Conservation (phyloP, 2,329 filamentous ascomycete genomes). For the Lachnellula subtilissima region DNA sequence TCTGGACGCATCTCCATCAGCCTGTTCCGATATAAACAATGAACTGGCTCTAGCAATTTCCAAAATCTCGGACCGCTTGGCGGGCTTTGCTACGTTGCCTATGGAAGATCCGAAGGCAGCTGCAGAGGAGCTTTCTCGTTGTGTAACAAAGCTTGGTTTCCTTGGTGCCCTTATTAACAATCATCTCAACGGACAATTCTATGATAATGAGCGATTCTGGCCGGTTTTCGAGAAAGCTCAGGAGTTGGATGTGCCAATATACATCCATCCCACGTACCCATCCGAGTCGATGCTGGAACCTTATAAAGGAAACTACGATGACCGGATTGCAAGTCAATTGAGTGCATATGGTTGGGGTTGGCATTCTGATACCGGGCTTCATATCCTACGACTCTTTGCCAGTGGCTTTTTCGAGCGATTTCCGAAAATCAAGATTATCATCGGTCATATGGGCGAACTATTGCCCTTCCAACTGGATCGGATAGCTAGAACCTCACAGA, state of each 20-base stretch:
- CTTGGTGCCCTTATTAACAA: slow-evolving; percentile 45
- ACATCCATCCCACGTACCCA: slow-evolving; percentile 38
- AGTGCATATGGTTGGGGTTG: slow-evolving; percentile 44
- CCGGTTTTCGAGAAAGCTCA: slow-evolving; percentile 31
- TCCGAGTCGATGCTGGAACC: slow-evolving; percentile 25
- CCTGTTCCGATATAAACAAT: slow-evolving; percentile 29
- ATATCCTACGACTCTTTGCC: slow-evolving; percentile 46
- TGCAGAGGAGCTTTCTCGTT: slow-evolving; percentile 35
- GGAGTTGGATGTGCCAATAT: slow-evolving; percentile 40
- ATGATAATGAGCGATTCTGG: slow-evolving; percentile 40
- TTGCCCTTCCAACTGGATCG: slow-evolving; percentile 52
- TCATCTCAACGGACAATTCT: slow-evolving; percentile 36
- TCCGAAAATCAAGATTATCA: slow-evolving; percentile 48
- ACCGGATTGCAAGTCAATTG: slow-evolving; percentile 31
- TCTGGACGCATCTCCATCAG: slow-evolving; percentile 6
- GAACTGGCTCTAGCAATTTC: slow-evolving; percentile 30
- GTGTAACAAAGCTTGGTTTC: slow-evolving; percentile 41
- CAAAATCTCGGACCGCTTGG: slow-evolving; percentile 34
- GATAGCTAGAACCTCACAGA: slow-evolving; percentile 29
- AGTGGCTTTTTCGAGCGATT: slow-evolving; percentile 51
- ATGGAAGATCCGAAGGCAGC: slow-evolving; percentile 35
- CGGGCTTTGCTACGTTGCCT: slow-evolving; percentile 40
- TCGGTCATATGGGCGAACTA: slow-evolving; percentile 50
- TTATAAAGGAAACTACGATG: slow-evolving; percentile 31
- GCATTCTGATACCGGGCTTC: slow-evolving; percentile 46